Evolutionary conservation across 2,329 filamentous ascomycete species (phyloP).

Genomic region (Dichotomopilus funicola): DNA sequence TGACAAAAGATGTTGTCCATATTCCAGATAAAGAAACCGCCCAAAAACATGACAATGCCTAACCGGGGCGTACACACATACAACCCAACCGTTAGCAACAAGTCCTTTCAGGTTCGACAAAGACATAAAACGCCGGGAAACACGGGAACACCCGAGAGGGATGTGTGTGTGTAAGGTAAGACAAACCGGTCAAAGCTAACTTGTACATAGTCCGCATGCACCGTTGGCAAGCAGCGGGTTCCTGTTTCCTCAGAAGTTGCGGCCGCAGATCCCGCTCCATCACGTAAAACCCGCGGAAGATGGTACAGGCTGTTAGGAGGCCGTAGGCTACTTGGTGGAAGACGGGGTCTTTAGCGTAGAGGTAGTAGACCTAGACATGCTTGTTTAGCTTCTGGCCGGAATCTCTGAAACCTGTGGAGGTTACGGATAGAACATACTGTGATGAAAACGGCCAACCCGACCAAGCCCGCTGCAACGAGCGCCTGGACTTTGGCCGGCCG

Average conservation of each 20-base stretch:
- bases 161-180: neutral
- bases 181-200: constrained; percentile 54
- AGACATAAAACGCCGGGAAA: no score
- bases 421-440: no score
- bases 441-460: constrained; percentile 59
- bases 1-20: constrained; percentile 72
- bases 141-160: neutral
- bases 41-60: constrained; percentile 65
- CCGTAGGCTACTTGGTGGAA: constrained; percentile 81
- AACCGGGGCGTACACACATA: neutral
- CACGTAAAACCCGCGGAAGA: constrained; percentile 68
- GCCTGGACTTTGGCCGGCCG: constrained; percentile 39
- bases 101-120: neutral
- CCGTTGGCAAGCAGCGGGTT: constrained; percentile 41
- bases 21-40: constrained; percentile 71
- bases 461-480: constrained; percentile 35
- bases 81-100: constrained; percentile 6
- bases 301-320: constrained; percentile 60
- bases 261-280: constrained; percentile 53
- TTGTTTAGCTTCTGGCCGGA: neutral
- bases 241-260: constrained; percentile 37
- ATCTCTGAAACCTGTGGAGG: no score
- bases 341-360: constrained; percentile 70
- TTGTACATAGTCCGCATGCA: constrained; percentile 63
- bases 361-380: constrained; percentile 49